Percentiles rank a stretch among this genome's conserved stretches.
Evolutionary conservation across 1,284 basidiomycete species (phyloP).

Genomic region (Somion occarium): DNA sequence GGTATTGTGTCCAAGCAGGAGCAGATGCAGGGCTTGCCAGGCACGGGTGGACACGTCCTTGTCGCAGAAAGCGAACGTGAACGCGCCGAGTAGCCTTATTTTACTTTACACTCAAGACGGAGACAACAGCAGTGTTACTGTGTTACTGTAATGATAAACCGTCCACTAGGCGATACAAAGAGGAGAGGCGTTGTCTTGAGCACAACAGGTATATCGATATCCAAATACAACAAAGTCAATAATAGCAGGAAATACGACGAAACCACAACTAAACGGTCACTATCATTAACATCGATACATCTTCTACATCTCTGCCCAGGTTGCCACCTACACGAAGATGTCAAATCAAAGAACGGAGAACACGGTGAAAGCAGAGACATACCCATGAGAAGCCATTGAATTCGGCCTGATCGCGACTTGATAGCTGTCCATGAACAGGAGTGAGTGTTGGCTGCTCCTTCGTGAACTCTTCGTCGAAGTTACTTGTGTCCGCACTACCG

Average conservation of each 20-base stretch:
- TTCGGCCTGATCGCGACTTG: constrained; percentile 89
- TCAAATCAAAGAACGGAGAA: too few relatives aligned
- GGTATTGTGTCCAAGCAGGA: constrained; percentile 26
- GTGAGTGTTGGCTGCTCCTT: constrained; percentile 96
- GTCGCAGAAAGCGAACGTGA: constrained; percentile 19
- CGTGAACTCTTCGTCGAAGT: constrained; percentile 98
- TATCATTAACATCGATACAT: constrained; percentile 17
- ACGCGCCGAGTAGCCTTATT: constrained; percentile 15
- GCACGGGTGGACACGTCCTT: constrained; percentile 66
- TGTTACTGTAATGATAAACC: not conserved
- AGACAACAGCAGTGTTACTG: not conserved
- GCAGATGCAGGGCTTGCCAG: constrained; percentile 44
- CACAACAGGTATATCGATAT: constrained; percentile 35
- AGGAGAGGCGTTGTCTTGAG: constrained; percentile 21
- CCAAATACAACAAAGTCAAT: constrained; percentile 38
- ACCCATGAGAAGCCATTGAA: constrained; percentile 97
- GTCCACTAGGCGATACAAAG: not conserved
- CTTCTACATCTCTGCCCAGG: constrained; percentile 65
- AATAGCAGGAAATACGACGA: constrained; percentile 20
- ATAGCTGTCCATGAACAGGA: constrained; percentile 93
- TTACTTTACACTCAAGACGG: constrained; percentile 7
- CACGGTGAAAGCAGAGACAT: constrained; percentile 6
- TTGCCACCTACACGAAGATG: constrained; percentile 47
- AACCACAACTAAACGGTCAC: constrained; percentile 15
- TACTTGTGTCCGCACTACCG: constrained; percentile 77